Evolutionary conservation across 257 asterid genomes (phyloP).

Genomic region (Misopates orontium): DNA sequence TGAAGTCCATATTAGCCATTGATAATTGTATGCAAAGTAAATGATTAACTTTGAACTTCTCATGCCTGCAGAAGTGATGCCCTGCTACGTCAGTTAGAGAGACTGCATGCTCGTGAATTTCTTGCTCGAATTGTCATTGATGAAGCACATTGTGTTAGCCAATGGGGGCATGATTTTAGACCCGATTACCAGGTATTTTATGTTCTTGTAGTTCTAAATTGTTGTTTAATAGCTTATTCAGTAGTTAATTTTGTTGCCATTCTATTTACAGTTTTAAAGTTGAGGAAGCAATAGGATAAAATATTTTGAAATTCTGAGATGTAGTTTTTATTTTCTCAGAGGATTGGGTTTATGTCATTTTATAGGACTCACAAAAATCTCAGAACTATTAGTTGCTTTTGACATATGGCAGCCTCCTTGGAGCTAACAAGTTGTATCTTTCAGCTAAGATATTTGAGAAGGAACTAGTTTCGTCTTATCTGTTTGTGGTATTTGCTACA

Average conservation of each 20-base stretch:
- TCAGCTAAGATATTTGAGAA: not conserved
- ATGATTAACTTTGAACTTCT: slow-evolving; percentile 18
- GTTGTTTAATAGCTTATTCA: slow-evolving; percentile 1
- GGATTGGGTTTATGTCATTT: slow-evolving; percentile 5
- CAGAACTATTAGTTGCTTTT: slow-evolving; percentile 9
- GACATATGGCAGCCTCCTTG: slow-evolving; percentile 18
- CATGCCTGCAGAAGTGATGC: slow-evolving; percentile 75
- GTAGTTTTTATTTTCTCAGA: not conserved
- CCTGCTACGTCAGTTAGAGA: slow-evolving; percentile 84
- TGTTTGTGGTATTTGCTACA: slow-evolving; percentile 45
- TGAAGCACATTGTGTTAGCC: slow-evolving; percentile 99
- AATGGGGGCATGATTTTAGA: slow-evolving; percentile 99
- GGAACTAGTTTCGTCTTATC: slow-evolving; percentile 30
- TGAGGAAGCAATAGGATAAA: slow-evolving; percentile 3
- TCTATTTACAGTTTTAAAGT: slow-evolving; percentile 24
- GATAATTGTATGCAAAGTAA: slow-evolving; percentile 15
- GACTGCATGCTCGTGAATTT: slow-evolving; percentile 67
- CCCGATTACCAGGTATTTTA: slow-evolving; percentile 93
- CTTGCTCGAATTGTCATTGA: slow-evolving; percentile 94
- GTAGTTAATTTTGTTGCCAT: slow-evolving; percentile 7
- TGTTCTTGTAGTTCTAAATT: slow-evolving; percentile 17
- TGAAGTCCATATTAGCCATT: slow-evolving; percentile 3
- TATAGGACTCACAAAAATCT: not conserved
- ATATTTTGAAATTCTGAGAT: not conserved
- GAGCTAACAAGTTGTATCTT: slow-evolving; percentile 18